Evolutionary conservation across 1,139 yeast species (phyloP), one percentile per base, ranked within the genome.

Genomic region (Debaryomyces sp.): DNA sequence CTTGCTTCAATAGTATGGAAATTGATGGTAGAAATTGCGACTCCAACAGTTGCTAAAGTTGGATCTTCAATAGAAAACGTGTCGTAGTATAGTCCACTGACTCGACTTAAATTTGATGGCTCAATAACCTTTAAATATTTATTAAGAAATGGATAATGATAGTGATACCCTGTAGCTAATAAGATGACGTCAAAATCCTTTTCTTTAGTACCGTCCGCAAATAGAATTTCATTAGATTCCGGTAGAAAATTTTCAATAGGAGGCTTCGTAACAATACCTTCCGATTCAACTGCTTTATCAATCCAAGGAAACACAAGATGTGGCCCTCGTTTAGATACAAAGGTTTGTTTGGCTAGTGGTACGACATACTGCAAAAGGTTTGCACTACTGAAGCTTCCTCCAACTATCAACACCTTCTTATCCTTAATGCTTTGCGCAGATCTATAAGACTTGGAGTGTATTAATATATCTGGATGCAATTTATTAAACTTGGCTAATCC

Each of bases 381-480:
- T 29, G 77, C 68, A 4, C 84, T 75, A 54, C 80, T 73, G 36
- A 80, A 67, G 35, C 80, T 73, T 0, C 82, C 80, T 2, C 85
- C 85, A 41, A 81, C 70, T 34, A 80, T 66, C 46, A 81, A 59
- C 4, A 79, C 77, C 21, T 71, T 71, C 55, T 78, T 70, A 46
- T 67, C 70, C 27, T 60, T 60, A 54, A 69, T 84, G 33, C 68
- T 73, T 4, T 75, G 73, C 3, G 85, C 78, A 13, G 70, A 71
- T 51, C 85, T 73, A 63, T 79, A 89, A 26, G 77, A 67, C 58
- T 82, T 84, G 15, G 91, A 75, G 64, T 88, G 95, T 18, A 72
- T 60, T 2, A 87, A 68, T 6, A 75, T 62, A 2, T 71, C 75
- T 1, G 87, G 85, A 51, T 65, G 71, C 27, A 65, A 61, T 8